Evolutionary conservation across 2,329 filamentous ascomycete genomes (phyloP), one percentile per base, ranked within the genome.

Genomic region (Fonsecaea nubica): DNA sequence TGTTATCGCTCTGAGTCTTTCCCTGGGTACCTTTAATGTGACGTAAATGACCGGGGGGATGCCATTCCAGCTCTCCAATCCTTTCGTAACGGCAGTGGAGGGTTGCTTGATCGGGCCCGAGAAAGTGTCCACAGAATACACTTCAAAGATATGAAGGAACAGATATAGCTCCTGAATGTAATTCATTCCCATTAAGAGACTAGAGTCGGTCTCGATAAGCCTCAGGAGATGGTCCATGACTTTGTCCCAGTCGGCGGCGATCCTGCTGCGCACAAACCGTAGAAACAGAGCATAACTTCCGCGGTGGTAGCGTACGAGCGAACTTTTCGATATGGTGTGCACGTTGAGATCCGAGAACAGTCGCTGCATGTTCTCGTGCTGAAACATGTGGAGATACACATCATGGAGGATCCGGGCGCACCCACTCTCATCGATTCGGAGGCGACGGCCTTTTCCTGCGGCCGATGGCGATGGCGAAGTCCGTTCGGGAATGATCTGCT

Each of bases 371-470:
- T 80, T 77, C 69, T 84, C 83, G 25, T 74, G 56, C 21, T 73
- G 59, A 55, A 86, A 85, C 78, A 86, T 83, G 7, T 77, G 71
- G 12, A 77, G 69, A 69, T 85, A 85, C 1, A 84, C 69, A 3
- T 75, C 64, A 59, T 81, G 79, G 1, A 85, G 67, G 9, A 81
- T 48, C 18, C 52, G 30, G n/a, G 38, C 52, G 25, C 36, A 38
- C 30, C 45, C 8, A 62, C 45, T 18, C 30, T 57, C 50, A 48
- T 50, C 42, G 50, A 36, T 18, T 36, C 52, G 38, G 32, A 56
- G 38, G 25, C 7, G 42, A 38, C 38, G 57, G n/a, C 9, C 40
- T 59, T 59, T 25, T 13, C 48, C 48, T 52, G 48, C 48, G 48
- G n/a, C 7, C 15, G 48, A 52, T 52, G 48, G 9, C 15, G 48